Evolutionary conservation across 2,329 filamentous ascomycete genomes (phyloP).

Genomic region (Trichoderma endophyticum): DNA sequence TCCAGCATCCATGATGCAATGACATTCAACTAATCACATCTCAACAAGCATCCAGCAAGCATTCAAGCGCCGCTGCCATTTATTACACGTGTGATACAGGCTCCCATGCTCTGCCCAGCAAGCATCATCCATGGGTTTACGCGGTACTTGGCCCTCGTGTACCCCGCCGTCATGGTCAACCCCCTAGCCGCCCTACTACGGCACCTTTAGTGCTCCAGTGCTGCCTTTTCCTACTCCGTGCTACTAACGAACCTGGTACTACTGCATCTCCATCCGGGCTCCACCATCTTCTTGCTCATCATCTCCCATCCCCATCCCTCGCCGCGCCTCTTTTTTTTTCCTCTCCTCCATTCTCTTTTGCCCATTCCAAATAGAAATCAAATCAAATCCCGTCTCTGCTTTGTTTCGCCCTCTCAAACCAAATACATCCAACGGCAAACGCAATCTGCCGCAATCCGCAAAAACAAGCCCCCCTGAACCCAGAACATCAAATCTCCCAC

Average conservation of each 20-base stretch:
- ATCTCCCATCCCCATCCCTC: constrained; percentile 14
- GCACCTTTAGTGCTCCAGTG: neutral
- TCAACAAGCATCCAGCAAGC: neutral
- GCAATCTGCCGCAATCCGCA: neutral
- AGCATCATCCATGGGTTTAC: neutral
- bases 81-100: neutral
- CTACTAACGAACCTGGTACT: constrained; percentile 1
- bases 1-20: neutral
- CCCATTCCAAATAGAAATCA: neutral
- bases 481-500: neutral
- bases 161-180: neutral
- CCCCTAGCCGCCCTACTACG: neutral
- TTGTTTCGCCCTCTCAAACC: neutral
- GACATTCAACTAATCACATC: neutral
- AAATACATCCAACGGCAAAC: neutral
- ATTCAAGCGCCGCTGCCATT: neutral
- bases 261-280: constrained; percentile 6
- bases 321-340: neutral
- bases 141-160: neutral
- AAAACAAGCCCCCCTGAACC: neutral
- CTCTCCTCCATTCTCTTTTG: neutral
- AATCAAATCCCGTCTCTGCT: neutral
- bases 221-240: neutral
- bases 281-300: constrained; percentile 7
- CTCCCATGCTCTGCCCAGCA: neutral